phyloP scores from a whole-genome alignment of 805 yeast species.

The Kazachstania bromeliacearum region DNA sequence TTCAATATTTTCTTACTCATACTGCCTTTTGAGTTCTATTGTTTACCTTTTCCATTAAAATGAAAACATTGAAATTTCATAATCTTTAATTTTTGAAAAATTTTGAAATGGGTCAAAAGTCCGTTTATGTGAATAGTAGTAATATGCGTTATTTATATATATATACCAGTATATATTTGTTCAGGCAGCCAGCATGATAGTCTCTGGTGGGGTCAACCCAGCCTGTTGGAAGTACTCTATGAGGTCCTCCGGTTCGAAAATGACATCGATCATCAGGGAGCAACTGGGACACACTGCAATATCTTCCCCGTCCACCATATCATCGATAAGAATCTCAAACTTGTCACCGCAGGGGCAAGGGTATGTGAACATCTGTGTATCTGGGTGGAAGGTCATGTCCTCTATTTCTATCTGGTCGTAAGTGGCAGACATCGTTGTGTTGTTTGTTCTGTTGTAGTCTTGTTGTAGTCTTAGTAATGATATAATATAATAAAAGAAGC shows the following conservation, averaged over 20 bases:
- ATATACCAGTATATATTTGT: no score
- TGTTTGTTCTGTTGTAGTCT: neutral
- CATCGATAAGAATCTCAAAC: conserved; percentile 79
- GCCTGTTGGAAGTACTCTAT: conserved; percentile 34
- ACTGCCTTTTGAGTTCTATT: no score
- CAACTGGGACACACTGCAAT: conserved; percentile 96
- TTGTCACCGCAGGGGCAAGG: conserved; percentile 98
- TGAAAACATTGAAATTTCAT: neutral
- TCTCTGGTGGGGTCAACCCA: conserved; percentile 22
- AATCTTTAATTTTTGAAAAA: neutral
- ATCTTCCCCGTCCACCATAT: conserved; percentile 81
- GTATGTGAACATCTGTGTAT: conserved; percentile 73
- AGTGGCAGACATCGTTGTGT: conserved; percentile 42
- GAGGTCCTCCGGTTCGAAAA: conserved; percentile 58
- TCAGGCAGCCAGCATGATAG: conserved; percentile 1
- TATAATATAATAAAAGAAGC: no score
- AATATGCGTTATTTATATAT: no score
- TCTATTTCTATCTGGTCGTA: conserved; percentile 96
- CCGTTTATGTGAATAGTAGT: neutral
- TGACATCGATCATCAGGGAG: conserved; percentile 83
- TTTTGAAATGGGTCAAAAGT: neutral
- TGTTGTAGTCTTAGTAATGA: neutral
- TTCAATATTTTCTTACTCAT: conserved; percentile 4
- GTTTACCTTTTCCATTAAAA: no score
- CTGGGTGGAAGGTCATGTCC: conserved; percentile 85